Evolutionary conservation across 2,329 filamentous ascomycete species (phyloP).

Genomic region (Whalleya microplaca): DNA sequence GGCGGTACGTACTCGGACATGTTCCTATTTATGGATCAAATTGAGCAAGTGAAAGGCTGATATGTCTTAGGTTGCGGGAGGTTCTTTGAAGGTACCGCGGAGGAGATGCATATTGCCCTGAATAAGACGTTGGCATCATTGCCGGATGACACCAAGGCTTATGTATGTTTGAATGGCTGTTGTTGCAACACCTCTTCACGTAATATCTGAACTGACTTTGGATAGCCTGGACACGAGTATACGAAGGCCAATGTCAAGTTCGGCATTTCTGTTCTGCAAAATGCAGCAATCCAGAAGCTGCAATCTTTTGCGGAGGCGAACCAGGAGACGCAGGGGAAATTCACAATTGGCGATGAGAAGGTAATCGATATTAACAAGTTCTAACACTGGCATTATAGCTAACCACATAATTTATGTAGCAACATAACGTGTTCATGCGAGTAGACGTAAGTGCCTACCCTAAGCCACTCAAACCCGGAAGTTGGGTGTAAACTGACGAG

Average conservation of each 20-base stretch:
- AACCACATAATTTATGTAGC: constrained; percentile 46
- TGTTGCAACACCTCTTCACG: background rate
- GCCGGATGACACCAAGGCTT: constrained; percentile 90
- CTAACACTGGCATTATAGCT: background rate
- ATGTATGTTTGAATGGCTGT: constrained; percentile 58
- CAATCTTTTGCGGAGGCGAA: constrained; percentile 77
- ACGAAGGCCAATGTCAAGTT: constrained; percentile 97
- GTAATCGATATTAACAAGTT: constrained; percentile 45
- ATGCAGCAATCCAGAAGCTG: constrained; percentile 76
- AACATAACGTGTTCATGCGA: constrained; percentile 97
- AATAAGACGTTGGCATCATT: constrained; percentile 82
- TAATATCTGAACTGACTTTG: background rate
- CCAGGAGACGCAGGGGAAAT: constrained; percentile 89
- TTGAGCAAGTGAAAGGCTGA: constrained; percentile 7
- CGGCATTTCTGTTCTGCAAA: constrained; percentile 73
- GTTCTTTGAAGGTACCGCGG: constrained; percentile 90
- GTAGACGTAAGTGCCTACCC: constrained; percentile 63
- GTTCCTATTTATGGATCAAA: background rate
- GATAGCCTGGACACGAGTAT: constrained; percentile 91
- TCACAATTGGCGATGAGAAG: constrained; percentile 98
- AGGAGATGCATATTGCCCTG: constrained; percentile 90
- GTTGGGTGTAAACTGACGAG: background rate
- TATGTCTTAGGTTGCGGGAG: constrained; percentile 74
- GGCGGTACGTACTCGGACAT: constrained; percentile 59
- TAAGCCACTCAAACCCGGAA: background rate